Conservation (phyloP, 2,329 filamentous ascomycete genomes). For the Aphanoascus verrucosus region DNA sequence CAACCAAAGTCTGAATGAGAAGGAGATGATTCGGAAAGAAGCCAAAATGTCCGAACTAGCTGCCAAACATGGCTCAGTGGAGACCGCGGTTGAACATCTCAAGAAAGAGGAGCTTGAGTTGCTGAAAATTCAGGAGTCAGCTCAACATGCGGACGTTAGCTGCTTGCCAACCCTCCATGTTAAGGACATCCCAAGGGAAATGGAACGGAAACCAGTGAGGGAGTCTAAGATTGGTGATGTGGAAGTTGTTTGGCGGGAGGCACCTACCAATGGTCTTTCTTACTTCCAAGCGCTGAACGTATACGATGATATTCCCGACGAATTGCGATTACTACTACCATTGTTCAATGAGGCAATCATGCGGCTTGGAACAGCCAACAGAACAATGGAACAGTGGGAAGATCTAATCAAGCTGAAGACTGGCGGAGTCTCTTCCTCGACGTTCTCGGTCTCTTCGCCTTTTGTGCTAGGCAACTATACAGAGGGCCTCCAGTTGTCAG, state of each 20-base stretch:
- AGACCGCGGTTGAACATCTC: slow-evolving; percentile 60
- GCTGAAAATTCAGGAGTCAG: slow-evolving; percentile 70
- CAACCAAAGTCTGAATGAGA: slow-evolving; percentile 59
- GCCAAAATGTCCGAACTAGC: slow-evolving; percentile 62
- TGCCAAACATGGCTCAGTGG: slow-evolving; percentile 56
- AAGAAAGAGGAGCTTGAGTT: slow-evolving; percentile 70
- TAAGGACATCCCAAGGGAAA: slow-evolving; percentile 71
- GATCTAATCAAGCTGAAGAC: slow-evolving; percentile 95
- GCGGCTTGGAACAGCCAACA: slow-evolving; percentile 77
- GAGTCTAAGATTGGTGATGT: slow-evolving; percentile 49
- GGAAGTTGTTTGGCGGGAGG: slow-evolving; percentile 79
- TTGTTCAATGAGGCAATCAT: slow-evolving; percentile 88
- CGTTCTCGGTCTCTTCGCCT: slow-evolving; percentile 72
- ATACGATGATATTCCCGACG: slow-evolving; percentile 67
- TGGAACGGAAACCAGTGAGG: slow-evolving; percentile 59
- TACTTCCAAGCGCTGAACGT: slow-evolving; percentile 87
- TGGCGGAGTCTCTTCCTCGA: slow-evolving; percentile 74
- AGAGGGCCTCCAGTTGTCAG: slow-evolving; percentile 75
- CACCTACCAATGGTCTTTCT: slow-evolving; percentile 87
- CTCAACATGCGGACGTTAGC: slow-evolving; percentile 72
- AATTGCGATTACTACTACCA: slow-evolving; percentile 73
- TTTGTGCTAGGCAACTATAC: slow-evolving; percentile 57
- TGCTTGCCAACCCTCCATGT: slow-evolving; percentile 82
- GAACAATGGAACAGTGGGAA: slow-evolving; percentile 88
- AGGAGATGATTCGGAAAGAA: slow-evolving; percentile 66